These are phyloP conservation scores for Calamus simplicifolius DNA, from an alignment of 176 grass and related monocot species.

Conservation along the genomic window DNA sequence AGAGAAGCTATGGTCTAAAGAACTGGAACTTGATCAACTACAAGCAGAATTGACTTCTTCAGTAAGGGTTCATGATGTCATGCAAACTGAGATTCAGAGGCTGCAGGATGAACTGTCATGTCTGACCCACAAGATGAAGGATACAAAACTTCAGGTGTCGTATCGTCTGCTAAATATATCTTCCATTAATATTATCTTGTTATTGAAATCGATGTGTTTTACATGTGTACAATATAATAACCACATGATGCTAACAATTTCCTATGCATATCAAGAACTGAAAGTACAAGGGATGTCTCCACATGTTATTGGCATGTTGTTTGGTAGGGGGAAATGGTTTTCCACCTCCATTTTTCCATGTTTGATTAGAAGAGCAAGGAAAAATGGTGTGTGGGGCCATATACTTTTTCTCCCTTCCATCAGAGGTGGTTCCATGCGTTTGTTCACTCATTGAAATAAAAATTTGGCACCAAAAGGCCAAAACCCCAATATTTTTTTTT, in stretches of 20 bases:
- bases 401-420: too few relatives aligned
- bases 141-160: constrained; percentile 58
- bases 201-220: not conserved
- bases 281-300: too few relatives aligned
- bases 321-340: too few relatives aligned
- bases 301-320: too few relatives aligned
- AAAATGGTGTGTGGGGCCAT: too few relatives aligned
- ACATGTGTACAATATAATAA: not conserved
- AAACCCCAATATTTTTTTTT: too few relatives aligned
- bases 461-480: too few relatives aligned
- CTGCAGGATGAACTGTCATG: constrained; percentile 45
- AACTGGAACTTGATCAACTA: constrained; percentile 60
- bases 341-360: too few relatives aligned
- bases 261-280: too few relatives aligned
- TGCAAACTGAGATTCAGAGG: constrained; percentile 48
- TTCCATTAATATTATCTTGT: not conserved
- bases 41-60: constrained; percentile 52
- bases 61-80: constrained; percentile 32
- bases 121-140: constrained; percentile 49
- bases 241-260: not conserved
- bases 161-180: not conserved
- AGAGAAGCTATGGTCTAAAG: constrained; percentile 45
- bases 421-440: too few relatives aligned
- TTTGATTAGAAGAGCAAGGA: too few relatives aligned
- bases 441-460: too few relatives aligned